phyloP scores from a whole-genome alignment of 495 filamentous ascomycete genomes.

The Penicillium silybi region DNA sequence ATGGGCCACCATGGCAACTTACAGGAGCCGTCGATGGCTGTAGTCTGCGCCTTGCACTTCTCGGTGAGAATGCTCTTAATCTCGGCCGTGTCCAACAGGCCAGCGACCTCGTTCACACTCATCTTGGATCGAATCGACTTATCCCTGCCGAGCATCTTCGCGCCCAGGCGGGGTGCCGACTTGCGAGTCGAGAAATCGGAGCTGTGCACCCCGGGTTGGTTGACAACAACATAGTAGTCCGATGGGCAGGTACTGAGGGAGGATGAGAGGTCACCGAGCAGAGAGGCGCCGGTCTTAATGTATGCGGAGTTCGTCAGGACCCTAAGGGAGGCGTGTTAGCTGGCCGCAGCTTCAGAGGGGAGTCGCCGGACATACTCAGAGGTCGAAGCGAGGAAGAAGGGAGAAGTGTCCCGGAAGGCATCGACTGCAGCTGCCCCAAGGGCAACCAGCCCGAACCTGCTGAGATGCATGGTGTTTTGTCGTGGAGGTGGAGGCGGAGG shows the following conservation, averaged over 20 bases:
- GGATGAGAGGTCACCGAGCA: conserved; percentile 25
- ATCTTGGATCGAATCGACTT: conserved; percentile 46
- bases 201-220: conserved; percentile 71
- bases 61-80: conserved; percentile 49
- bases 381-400: conserved; percentile 80
- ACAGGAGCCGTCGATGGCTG: conserved; percentile 63
- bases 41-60: conserved; percentile 49
- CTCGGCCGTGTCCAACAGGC: conserved; percentile 53
- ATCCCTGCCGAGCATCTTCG: conserved; percentile 47
- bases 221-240: conserved; percentile 74
- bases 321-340: conserved; percentile 37
- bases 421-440: conserved; percentile 55
- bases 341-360: conserved; percentile 12
- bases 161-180: conserved; percentile 59
- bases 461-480: conserved; percentile 56
- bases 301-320: conserved; percentile 41
- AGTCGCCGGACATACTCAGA: conserved; percentile 57
- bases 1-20: conserved; percentile 24
- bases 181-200: conserved; percentile 54
- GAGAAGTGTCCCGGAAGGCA: conserved; percentile 81
- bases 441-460: conserved; percentile 55
- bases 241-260: conserved; percentile 65
- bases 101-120: conserved; percentile 59
- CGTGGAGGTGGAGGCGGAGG: conserved; percentile 17
- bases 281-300: conserved; percentile 40